phyloP scores from a whole-genome alignment of 345 rosid species.

The Salix suchowensis region DNA sequence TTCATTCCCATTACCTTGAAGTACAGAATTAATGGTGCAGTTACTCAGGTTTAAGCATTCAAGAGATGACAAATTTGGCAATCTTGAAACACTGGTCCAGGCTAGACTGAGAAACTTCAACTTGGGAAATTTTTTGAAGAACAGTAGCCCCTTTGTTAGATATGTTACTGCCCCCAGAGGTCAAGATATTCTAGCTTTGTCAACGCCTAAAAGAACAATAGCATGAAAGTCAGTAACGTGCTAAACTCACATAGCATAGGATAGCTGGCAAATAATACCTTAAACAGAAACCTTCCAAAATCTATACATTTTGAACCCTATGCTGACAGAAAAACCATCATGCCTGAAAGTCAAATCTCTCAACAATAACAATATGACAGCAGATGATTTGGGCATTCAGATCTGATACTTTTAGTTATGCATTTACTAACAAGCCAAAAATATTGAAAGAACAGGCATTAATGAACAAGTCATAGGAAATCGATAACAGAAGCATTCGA shows the following conservation, averaged over 20 bases:
- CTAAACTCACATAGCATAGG: background rate
- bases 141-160: constrained; percentile 52
- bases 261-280: constrained; percentile 2
- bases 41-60: constrained; percentile 78
- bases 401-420: background rate
- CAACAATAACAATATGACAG: too few relatives aligned
- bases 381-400: background rate
- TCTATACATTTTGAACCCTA: background rate
- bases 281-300: constrained; percentile 1
- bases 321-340: background rate
- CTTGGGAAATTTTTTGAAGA: constrained; percentile 50
- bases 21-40: constrained; percentile 52
- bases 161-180: constrained; percentile 83
- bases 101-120: constrained; percentile 72
- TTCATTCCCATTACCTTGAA: constrained; percentile 31
- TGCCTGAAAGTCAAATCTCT: too few relatives aligned
- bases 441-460: background rate
- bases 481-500: too few relatives aligned
- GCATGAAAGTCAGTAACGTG: background rate
- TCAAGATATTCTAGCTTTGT: constrained; percentile 76
- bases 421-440: background rate
- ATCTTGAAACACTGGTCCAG: constrained; percentile 60
- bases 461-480: too few relatives aligned
- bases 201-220: constrained; percentile 46
- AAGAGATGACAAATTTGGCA: constrained; percentile 59